A percentile compares a stretch with the other conserved stretches of the same genome.
Evolutionary conservation across 2,329 filamentous ascomycete species (phyloP).

Genomic region (Fusarium austroafricanum): DNA sequence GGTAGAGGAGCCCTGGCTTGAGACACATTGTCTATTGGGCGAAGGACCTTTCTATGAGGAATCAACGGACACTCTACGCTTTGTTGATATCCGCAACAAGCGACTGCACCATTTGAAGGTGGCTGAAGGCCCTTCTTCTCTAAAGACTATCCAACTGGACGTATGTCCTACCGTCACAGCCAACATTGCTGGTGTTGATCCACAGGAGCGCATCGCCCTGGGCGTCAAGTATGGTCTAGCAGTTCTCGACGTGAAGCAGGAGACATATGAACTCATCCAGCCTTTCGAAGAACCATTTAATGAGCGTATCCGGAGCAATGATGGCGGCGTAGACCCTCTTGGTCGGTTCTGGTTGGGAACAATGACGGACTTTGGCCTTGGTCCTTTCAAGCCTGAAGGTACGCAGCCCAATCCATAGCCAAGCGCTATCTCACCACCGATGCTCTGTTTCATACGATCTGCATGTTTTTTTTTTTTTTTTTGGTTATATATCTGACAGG

Average conservation of each 20-base stretch:
- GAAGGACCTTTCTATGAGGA: slow-evolving; percentile 82
- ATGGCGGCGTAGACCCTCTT: slow-evolving; percentile 82
- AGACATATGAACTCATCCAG: slow-evolving; percentile 64
- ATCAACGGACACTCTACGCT: slow-evolving; percentile 73
- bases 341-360: slow-evolving; percentile 87
- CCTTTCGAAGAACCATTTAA: slow-evolving; percentile 59
- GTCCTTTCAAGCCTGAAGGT: slow-evolving; percentile 71
- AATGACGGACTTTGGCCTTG: slow-evolving; percentile 79
- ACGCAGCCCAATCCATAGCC: slow-evolving; percentile 18
- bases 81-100: slow-evolving; percentile 85
- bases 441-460: background rate
- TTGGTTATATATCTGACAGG: slow-evolving; percentile 10
- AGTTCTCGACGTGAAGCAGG: slow-evolving; percentile 74
- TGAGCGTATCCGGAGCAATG: slow-evolving; percentile 76
- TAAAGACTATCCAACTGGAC: slow-evolving; percentile 70
- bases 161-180: slow-evolving; percentile 75
- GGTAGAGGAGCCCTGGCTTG: slow-evolving; percentile 66
- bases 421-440: background rate
- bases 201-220: slow-evolving; percentile 74
- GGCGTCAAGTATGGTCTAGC: slow-evolving; percentile 86
- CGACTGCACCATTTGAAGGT: slow-evolving; percentile 79
- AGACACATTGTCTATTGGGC: slow-evolving; percentile 72
- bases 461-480: background rate
- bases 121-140: slow-evolving; percentile 68
- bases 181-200: slow-evolving; percentile 76